Conservation (phyloP, 495 filamentous ascomycete species). For the Neurospora africana region DNA sequence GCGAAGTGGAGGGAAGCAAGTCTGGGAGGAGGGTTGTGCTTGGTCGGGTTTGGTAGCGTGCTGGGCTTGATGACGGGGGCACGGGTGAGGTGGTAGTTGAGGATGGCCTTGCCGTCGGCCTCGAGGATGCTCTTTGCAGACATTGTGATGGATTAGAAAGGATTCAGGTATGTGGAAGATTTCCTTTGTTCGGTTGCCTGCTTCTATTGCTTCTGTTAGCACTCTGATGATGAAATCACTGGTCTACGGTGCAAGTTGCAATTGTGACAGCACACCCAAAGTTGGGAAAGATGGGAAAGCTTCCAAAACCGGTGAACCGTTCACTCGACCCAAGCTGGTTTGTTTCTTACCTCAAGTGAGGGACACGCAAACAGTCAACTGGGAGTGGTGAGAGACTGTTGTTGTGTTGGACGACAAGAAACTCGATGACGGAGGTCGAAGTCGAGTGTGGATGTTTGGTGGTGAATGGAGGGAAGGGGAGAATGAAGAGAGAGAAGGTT, state of each 20-base stretch:
- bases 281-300: not conserved
- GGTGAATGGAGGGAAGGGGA: not conserved
- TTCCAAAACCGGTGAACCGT: not conserved
- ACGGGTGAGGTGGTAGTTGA: conserved; percentile 99
- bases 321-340: not conserved
- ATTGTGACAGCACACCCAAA: not conserved
- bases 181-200: conserved; percentile 7
- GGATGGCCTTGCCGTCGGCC: conserved; percentile 99
- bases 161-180: conserved; percentile 6
- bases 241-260: not conserved
- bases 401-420: not conserved
- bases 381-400: conserved; percentile 1
- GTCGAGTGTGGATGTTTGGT: not conserved
- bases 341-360: conserved; percentile 10
- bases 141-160: conserved; percentile 47
- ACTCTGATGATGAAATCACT: not conserved
- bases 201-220: conserved; percentile 2
- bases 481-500: not conserved
- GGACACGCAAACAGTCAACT: conserved; percentile 8
- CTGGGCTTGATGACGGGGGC: conserved; percentile 96
- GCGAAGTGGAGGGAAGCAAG: conserved; percentile 92
- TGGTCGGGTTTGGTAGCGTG: conserved; percentile 72
- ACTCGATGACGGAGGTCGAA: not conserved
- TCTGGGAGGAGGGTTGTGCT: conserved; percentile 84
- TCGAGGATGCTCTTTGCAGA: conserved; percentile 97